A percentile compares a stretch with the other conserved stretches of the same genome.
phyloP scores from a whole-genome alignment of 2,329 filamentous ascomycete species.

The Cryphonectria radicalis region DNA sequence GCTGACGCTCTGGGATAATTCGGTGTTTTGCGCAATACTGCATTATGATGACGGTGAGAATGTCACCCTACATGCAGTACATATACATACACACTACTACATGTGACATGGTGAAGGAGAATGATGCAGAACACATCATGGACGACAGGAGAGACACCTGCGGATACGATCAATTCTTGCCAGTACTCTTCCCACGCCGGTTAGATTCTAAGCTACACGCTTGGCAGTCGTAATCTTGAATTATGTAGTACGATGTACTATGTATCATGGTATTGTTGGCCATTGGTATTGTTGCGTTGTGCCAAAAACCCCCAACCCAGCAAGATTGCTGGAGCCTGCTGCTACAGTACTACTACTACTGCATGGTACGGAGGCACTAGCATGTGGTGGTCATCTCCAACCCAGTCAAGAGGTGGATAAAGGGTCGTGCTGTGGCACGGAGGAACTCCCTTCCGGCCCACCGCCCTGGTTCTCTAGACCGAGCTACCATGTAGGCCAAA shows the following conservation, averaged over 20 bases:
- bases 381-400: background rate
- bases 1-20: background rate
- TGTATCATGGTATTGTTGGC: background rate
- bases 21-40: background rate
- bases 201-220: background rate
- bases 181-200: background rate
- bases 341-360: background rate
- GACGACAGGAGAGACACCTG: background rate
- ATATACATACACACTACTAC: background rate
- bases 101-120: background rate
- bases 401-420: background rate
- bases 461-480: background rate
- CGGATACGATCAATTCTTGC: background rate
- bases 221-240: background rate
- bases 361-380: background rate
- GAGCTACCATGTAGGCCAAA: background rate
- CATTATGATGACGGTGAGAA: background rate
- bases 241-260: background rate
- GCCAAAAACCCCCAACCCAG: conserved; percentile 1
- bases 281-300: background rate
- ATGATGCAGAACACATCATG: background rate
- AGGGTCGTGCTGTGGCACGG: background rate
- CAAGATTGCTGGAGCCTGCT: background rate
- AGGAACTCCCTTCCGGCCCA: background rate
- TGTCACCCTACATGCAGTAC: background rate